These are phyloP conservation scores for Didymella keratinophila DNA, from an alignment of 2,329 filamentous ascomycete species.

Conservation along the genomic window DNA sequence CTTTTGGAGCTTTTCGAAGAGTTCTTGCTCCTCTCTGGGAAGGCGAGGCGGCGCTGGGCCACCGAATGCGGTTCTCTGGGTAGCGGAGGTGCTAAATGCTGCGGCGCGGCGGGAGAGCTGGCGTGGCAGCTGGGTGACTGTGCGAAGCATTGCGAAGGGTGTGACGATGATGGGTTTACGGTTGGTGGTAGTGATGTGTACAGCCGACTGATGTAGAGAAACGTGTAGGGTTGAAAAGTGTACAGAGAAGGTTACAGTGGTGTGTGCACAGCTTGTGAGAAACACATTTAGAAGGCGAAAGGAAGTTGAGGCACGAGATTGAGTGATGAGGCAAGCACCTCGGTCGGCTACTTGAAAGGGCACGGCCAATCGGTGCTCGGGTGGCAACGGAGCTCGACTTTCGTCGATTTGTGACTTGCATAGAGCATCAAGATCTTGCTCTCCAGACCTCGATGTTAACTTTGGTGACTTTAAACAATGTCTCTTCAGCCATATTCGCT, in stretches of 20 bases:
- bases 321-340: slow-evolving; percentile 11
- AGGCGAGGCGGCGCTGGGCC: slow-evolving; percentile 83
- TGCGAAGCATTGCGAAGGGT: slow-evolving; percentile 28
- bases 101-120: slow-evolving; percentile 35
- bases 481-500: too few relatives aligned
- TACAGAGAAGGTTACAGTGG: too few relatives aligned
- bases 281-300: too few relatives aligned
- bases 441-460: too few relatives aligned
- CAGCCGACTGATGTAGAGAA: too few relatives aligned
- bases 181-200: too few relatives aligned
- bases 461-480: too few relatives aligned
- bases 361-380: slow-evolving; percentile 32
- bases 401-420: not conserved
- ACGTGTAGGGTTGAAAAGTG: too few relatives aligned
- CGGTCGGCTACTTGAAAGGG: slow-evolving; percentile 7
- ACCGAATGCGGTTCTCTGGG: slow-evolving; percentile 32
- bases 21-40: slow-evolving; percentile 85
- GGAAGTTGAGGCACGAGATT: slow-evolving; percentile 1
- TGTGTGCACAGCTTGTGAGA: too few relatives aligned
- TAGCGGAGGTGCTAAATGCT: slow-evolving; percentile 24
- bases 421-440: not conserved
- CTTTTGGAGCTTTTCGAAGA: slow-evolving; percentile 86
- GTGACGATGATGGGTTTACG: too few relatives aligned
- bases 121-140: slow-evolving; percentile 32
- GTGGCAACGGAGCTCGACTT: slow-evolving; percentile 29